These are phyloP conservation scores for Steccherinum ochraceum DNA, from an alignment of 768 basidiomycete genomes.

Conservation along the genomic window DNA sequence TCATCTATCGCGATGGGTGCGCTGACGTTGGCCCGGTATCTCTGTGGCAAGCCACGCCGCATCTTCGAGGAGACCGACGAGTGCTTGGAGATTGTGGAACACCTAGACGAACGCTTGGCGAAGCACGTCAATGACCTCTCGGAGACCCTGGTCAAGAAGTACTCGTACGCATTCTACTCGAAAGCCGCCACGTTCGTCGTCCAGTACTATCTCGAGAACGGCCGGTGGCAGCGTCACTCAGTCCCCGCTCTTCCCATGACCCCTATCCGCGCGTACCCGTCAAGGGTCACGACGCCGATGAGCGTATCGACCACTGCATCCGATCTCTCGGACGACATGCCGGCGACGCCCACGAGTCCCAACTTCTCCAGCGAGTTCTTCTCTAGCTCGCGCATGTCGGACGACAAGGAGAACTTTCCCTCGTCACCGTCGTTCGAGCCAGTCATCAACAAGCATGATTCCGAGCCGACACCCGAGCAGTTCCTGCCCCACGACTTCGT, in stretches of 20 bases:
- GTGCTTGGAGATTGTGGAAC: slow-evolving; percentile 76
- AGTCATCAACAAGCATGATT: slow-evolving; percentile 61
- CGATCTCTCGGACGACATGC: slow-evolving; percentile 79
- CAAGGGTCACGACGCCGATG: slow-evolving; percentile 62
- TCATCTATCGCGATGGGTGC: slow-evolving; percentile 88
- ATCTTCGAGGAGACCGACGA: slow-evolving; percentile 82
- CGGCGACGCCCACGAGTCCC: slow-evolving; percentile 74
- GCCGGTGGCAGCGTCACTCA: slow-evolving; percentile 54
- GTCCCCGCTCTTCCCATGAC: slow-evolving; percentile 56
- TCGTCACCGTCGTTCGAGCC: slow-evolving; percentile 58
- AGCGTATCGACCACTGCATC: slow-evolving; percentile 70
- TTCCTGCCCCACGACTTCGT: slow-evolving; percentile 80
- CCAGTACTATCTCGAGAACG: slow-evolving; percentile 90
- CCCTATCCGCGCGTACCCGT: slow-evolving; percentile 41
- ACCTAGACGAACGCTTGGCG: slow-evolving; percentile 80
- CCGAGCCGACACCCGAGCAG: slow-evolving; percentile 67
- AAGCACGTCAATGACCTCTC: slow-evolving; percentile 90
- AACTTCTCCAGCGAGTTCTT: slow-evolving; percentile 43
- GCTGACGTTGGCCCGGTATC: slow-evolving; percentile 80
- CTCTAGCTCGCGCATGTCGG: slow-evolving; percentile 58
- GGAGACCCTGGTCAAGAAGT: slow-evolving; percentile 96
- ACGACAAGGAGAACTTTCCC: slow-evolving; percentile 78
- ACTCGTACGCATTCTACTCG: slow-evolving; percentile 94
- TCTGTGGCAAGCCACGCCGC: slow-evolving; percentile 75
- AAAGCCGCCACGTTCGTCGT: slow-evolving; percentile 92